Evolutionary conservation across 495 filamentous ascomycete genomes (phyloP).

Genomic region (Penicillium fimorum): DNA sequence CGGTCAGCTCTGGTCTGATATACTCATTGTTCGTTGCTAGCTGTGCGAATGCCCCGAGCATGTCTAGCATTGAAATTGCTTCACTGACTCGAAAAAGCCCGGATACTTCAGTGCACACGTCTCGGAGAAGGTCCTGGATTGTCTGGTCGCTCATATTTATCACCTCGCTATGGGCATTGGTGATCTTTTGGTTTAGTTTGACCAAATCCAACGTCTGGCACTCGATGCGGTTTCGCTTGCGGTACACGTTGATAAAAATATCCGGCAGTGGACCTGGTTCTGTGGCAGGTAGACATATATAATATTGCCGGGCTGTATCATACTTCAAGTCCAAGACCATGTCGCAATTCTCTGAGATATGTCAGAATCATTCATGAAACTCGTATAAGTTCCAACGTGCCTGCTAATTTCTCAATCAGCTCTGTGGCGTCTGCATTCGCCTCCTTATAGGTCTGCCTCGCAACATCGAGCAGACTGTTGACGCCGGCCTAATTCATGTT

Average conservation of each 20-base stretch:
- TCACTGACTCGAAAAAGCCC: constrained; percentile 77
- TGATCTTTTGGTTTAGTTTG: constrained; percentile 71
- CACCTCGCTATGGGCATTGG: constrained; percentile 78
- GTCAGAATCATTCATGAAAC: constrained; percentile 22
- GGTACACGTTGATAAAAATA: constrained; percentile 74
- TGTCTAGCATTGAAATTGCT: constrained; percentile 85
- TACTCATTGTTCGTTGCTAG: constrained; percentile 77
- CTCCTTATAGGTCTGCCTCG: constrained; percentile 83
- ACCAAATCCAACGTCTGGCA: constrained; percentile 83
- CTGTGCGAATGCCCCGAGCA: constrained; percentile 82
- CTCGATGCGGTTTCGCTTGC: constrained; percentile 70
- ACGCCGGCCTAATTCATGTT: constrained; percentile 63
- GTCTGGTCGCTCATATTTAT: constrained; percentile 68
- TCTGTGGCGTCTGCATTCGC: constrained; percentile 72
- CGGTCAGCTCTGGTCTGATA: constrained; percentile 70
- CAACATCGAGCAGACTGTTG: constrained; percentile 83
- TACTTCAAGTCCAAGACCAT: constrained; percentile 67
- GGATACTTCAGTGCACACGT: constrained; percentile 65
- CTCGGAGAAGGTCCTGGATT: constrained; percentile 65
- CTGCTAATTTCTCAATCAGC: constrained; percentile 62
- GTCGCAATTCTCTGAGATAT: constrained; percentile 52
- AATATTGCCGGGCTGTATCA: constrained; percentile 76
- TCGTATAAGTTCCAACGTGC: constrained; percentile 31
- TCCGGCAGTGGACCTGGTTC: constrained; percentile 67
- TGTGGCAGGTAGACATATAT: constrained; percentile 62